phyloP scores from a whole-genome alignment of 2,329 filamentous ascomycete genomes.

The Gnomoniopsis sp. region DNA sequence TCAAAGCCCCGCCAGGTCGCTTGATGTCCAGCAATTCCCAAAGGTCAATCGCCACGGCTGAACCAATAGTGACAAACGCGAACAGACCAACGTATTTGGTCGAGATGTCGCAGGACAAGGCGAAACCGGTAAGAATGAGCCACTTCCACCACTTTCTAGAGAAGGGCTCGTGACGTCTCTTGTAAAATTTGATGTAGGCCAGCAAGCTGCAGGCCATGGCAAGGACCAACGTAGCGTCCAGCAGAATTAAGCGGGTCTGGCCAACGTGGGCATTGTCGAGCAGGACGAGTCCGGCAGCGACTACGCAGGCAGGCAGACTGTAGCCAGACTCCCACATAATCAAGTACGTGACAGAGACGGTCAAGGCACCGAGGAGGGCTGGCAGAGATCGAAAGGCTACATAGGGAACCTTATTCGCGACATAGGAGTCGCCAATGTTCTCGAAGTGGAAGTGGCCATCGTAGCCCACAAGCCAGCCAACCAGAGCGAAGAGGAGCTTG shows the following conservation, averaged over 20 bases:
- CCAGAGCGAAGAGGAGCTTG: constrained; percentile 94
- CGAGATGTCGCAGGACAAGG: constrained; percentile 94
- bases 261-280: constrained; percentile 98
- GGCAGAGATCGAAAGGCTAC: constrained; percentile 93
- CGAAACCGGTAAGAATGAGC: constrained; percentile 91
- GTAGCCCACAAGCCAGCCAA: constrained; percentile 97
- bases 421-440: constrained; percentile 98
- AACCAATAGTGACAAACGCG: constrained; percentile 94
- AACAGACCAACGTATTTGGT: constrained; percentile 97
- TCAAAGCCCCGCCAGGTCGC: constrained; percentile 76
- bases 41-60: constrained; percentile 87
- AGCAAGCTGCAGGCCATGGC: constrained; percentile 95
- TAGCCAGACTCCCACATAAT: constrained; percentile 99
- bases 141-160: constrained; percentile 99
- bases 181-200: constrained; percentile 97
- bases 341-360: constrained; percentile 87
- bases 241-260: constrained; percentile 89
- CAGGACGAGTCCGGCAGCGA: constrained; percentile 81
- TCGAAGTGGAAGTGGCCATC: constrained; percentile 98
- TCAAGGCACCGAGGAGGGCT: constrained; percentile 85
- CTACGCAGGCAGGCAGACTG: constrained; percentile 84
- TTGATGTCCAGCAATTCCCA: constrained; percentile 94
- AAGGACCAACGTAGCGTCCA: constrained; percentile 90
- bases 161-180: constrained; percentile 84
- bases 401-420: constrained; percentile 94